Conservation (phyloP, 441 rosid species). For the Brassica balearica region DNA sequence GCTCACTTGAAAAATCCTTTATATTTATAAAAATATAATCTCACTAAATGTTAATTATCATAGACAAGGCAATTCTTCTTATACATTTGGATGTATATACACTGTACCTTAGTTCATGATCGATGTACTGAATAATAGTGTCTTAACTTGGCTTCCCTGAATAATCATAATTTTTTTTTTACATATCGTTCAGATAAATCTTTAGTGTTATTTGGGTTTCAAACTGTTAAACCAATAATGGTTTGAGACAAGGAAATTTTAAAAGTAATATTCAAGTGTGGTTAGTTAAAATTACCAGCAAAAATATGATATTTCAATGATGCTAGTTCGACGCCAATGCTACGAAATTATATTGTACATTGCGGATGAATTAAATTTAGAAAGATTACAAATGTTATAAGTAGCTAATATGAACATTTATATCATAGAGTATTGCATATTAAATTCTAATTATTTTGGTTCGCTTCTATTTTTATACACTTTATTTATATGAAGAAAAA, state of each 20-base stretch:
- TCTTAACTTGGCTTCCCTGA: neutral
- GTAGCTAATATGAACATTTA: neutral
- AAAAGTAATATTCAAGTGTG: neutral
- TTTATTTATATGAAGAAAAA: neutral
- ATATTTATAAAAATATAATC: neutral
- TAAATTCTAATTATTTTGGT: neutral
- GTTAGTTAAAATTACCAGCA: neutral
- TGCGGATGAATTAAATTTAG: neutral
- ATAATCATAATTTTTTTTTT: neutral
- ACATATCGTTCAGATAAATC: neutral
- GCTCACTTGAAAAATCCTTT: conserved; percentile 18
- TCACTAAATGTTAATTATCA: neutral
- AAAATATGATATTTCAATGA: neutral
- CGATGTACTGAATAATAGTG: neutral
- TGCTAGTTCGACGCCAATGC: neutral
- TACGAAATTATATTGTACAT: neutral
- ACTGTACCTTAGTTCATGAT: neutral
- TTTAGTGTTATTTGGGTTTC: neutral
- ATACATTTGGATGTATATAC: neutral
- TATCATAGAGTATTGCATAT: neutral
- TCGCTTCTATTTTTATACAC: neutral
- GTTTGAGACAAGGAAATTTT: neutral
- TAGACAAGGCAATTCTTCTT: neutral
- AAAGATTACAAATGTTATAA: neutral
- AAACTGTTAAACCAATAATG: conserved; percentile 1